These are phyloP conservation scores for Cystobasidiopsis lactophilus DNA, from an alignment of 768 basidiomycete genomes.

Conservation along the genomic window DNA sequence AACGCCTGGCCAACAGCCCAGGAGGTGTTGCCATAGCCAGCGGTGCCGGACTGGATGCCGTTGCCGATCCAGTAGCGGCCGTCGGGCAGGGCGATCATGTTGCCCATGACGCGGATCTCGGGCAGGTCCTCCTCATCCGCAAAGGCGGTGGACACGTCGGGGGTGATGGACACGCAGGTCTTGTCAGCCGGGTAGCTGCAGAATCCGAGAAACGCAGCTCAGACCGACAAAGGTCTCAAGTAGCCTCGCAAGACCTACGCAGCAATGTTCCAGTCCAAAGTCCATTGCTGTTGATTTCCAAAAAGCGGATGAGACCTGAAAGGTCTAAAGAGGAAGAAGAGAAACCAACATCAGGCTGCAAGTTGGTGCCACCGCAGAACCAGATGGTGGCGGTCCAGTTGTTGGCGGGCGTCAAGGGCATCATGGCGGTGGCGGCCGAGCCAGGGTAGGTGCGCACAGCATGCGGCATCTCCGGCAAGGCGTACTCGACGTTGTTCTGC, in stretches of 20 bases:
- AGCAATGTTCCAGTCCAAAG: slow-evolving; percentile 25
- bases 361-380: slow-evolving; percentile 75
- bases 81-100: slow-evolving; percentile 45
- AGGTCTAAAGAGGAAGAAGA: too few relatives aligned
- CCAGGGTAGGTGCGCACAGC: slow-evolving; percentile 74
- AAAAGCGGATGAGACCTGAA: not conserved
- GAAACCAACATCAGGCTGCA: slow-evolving; percentile 45
- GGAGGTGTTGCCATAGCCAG: slow-evolving; percentile 46
- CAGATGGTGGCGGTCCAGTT: slow-evolving; percentile 65
- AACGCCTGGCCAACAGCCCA: slow-evolving; percentile 31
- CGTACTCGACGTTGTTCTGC: slow-evolving; percentile 21
- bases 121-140: slow-evolving; percentile 50
- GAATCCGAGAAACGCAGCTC: too few relatives aligned
- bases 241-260: too few relatives aligned
- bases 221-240: slow-evolving; percentile 8
- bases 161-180: slow-evolving; percentile 67
- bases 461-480: slow-evolving; percentile 30
- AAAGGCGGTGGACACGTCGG: slow-evolving; percentile 48
- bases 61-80: slow-evolving; percentile 46
- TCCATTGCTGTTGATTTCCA: too few relatives aligned
- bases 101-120: slow-evolving; percentile 45
- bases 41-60: slow-evolving; percentile 42
- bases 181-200: not conserved
- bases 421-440: slow-evolving; percentile 72
- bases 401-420: slow-evolving; percentile 77